Evolutionary conservation across 2,329 filamentous ascomycete species (phyloP).

Genomic region (Fusarium floridanum): DNA sequence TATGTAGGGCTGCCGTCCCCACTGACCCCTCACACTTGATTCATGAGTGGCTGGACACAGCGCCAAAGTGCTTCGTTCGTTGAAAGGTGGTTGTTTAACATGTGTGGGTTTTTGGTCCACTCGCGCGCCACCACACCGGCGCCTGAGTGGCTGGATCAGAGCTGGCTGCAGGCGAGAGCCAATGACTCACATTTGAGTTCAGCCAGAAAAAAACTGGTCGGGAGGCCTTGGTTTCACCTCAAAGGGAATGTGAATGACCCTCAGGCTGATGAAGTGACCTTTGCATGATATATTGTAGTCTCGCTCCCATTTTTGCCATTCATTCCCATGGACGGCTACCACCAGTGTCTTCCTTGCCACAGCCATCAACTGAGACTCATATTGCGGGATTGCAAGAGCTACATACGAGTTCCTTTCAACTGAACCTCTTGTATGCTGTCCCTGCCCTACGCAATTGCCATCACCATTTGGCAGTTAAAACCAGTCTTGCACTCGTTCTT

Average conservation of each 20-base stretch:
- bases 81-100: not conserved
- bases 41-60: no score
- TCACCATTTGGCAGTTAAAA: not conserved
- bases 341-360: not conserved
- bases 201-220: not conserved
- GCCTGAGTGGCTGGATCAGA: not conserved
- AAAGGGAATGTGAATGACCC: not conserved
- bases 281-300: not conserved
- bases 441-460: not conserved
- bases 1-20: no score
- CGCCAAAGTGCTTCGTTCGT: not conserved
- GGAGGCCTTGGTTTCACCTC: not conserved
- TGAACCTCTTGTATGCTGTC: not conserved
- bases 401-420: not conserved
- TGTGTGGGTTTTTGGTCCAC: not conserved
- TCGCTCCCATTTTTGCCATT: not conserved
- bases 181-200: not conserved
- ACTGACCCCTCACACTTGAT: no score
- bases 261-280: not conserved
- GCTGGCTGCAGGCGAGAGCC: not conserved
- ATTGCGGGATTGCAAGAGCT: not conserved
- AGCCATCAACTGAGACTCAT: not conserved
- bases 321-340: not conserved
- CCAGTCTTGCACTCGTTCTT: not conserved
- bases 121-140: not conserved